Conservation (phyloP, 306 rosid genomes). For the Comarum palustre region DNA sequence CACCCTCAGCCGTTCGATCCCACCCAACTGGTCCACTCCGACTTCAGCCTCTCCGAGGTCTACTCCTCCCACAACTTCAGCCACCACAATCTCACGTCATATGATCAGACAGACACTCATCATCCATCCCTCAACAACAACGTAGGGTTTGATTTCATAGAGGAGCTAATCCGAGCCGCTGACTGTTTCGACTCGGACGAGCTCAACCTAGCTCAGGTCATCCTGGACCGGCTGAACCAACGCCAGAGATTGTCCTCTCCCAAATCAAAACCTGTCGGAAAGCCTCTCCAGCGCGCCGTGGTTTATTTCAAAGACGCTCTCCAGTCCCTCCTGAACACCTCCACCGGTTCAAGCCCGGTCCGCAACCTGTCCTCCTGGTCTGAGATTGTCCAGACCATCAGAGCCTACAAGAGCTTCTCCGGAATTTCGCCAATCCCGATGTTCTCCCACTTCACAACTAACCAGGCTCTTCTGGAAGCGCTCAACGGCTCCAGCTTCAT, state of each 20-base stretch:
- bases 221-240: conserved; percentile 71
- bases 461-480: conserved; percentile 80
- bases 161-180: conserved; percentile 69
- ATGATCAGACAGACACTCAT: conserved; percentile 23
- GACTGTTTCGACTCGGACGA: conserved; percentile 75
- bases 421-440: conserved; percentile 70
- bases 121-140: conserved; percentile 24
- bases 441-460: conserved; percentile 85
- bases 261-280: conserved; percentile 29
- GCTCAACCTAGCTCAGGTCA: conserved; percentile 51
- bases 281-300: conserved; percentile 64
- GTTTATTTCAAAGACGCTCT: conserved; percentile 78
- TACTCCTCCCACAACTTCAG: conserved; percentile 38
- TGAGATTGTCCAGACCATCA: conserved; percentile 69
- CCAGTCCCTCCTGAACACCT: conserved; percentile 59
- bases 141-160: conserved; percentile 53
- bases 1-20: conserved; percentile 52
- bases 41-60: conserved; percentile 46
- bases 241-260: conserved; percentile 42
- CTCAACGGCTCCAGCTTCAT: conserved; percentile 44
- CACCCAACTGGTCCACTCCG: conserved; percentile 34
- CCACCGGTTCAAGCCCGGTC: conserved; percentile 33
- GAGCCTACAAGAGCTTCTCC: conserved; percentile 63
- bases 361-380: conserved; percentile 46
- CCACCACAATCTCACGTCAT: conserved; percentile 21